These are phyloP conservation scores for Diaporthe caulivora DNA, from an alignment of 2,329 filamentous ascomycete species.

Conservation along the genomic window DNA sequence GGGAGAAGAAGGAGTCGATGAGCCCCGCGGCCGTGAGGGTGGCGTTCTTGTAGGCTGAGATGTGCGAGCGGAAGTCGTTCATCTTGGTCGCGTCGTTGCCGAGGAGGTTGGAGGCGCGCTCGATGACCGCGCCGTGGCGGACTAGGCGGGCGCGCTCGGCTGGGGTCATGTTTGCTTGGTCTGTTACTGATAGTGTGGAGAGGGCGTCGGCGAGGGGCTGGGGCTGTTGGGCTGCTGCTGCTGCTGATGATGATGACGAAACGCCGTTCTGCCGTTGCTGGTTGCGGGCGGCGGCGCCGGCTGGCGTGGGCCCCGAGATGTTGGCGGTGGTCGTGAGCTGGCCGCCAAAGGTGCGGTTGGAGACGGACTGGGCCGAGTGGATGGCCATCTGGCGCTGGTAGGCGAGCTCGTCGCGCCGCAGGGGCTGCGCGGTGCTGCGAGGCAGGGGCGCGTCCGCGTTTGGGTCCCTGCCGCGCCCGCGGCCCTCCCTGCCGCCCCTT, in stretches of 20 bases:
- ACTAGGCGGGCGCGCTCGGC: constrained; percentile 85
- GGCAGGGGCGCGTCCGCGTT: constrained; percentile 82
- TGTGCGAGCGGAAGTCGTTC: constrained; percentile 79
- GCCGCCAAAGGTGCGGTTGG: constrained; percentile 86
- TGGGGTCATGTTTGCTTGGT: constrained; percentile 69
- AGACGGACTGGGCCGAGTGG: constrained; percentile 85
- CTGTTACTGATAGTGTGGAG: constrained; percentile 64
- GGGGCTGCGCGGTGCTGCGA: constrained; percentile 80
- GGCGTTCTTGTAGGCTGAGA: constrained; percentile 82
- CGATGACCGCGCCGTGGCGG: constrained; percentile 86
- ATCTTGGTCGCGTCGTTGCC: constrained; percentile 83
- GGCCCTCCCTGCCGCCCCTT: constrained; percentile 53
- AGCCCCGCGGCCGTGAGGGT: constrained; percentile 80
- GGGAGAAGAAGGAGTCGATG: constrained; percentile 86
- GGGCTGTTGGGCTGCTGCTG: constrained; percentile 40
- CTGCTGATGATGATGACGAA: constrained; percentile 38
- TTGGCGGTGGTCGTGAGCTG: constrained; percentile 73
- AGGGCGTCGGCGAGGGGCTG: constrained; percentile 54
- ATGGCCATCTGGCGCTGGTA: constrained; percentile 94
- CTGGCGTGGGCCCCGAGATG: constrained; percentile 44
- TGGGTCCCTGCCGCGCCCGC: constrained; percentile 82
- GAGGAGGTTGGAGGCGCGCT: constrained; percentile 85
- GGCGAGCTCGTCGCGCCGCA: constrained; percentile 88
- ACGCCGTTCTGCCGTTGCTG: constrained; percentile 27
- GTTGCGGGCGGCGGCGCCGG: constrained; percentile 13